Evolutionary conservation across 805 yeast species (phyloP).

Genomic region (Hanseniaspora mollemarum): DNA sequence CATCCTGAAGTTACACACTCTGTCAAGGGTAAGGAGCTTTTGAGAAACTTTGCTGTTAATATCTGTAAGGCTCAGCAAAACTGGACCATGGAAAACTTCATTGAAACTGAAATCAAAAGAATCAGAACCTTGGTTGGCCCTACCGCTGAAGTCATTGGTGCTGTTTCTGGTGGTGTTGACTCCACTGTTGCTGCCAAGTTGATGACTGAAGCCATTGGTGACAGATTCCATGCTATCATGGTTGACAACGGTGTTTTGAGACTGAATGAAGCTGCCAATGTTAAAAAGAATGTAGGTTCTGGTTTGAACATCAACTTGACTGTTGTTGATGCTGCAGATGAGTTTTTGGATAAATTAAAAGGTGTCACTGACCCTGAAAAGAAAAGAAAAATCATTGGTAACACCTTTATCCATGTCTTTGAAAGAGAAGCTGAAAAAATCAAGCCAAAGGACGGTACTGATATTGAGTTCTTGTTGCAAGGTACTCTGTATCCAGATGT

Average conservation of each 20-base stretch:
- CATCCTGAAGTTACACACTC: slow-evolving; percentile 99
- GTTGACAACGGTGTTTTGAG: slow-evolving; percentile 98
- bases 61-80: slow-evolving; percentile 78
- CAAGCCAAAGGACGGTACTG: slow-evolving; percentile 78
- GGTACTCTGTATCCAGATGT: slow-evolving; percentile 98
- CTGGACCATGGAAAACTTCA: slow-evolving; percentile 98
- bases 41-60: slow-evolving; percentile 84
- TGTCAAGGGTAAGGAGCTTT: slow-evolving; percentile 71
- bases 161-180: slow-evolving; percentile 98
- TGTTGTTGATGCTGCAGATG: slow-evolving; percentile 87
- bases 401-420: slow-evolving; percentile 92
- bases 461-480: slow-evolving; percentile 85
- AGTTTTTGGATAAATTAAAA: slow-evolving; percentile 71
- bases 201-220: slow-evolving; percentile 97
- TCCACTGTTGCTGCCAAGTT: slow-evolving; percentile 98
- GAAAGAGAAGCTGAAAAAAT: slow-evolving; percentile 92
- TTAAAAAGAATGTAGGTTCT: slow-evolving; percentile 76
- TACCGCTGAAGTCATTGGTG: slow-evolving; percentile 97
- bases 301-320: slow-evolving; percentile 92
- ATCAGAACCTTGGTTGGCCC: slow-evolving; percentile 89
- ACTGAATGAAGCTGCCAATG: slow-evolving; percentile 79
- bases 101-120: slow-evolving; percentile 90
- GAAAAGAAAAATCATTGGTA: slow-evolving; percentile 97
- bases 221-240: slow-evolving; percentile 93
- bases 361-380: slow-evolving; percentile 98